These are phyloP conservation scores for Vaccinium darrowii DNA, from an alignment of 148 eudicot genomes.

Conservation along the genomic window DNA sequence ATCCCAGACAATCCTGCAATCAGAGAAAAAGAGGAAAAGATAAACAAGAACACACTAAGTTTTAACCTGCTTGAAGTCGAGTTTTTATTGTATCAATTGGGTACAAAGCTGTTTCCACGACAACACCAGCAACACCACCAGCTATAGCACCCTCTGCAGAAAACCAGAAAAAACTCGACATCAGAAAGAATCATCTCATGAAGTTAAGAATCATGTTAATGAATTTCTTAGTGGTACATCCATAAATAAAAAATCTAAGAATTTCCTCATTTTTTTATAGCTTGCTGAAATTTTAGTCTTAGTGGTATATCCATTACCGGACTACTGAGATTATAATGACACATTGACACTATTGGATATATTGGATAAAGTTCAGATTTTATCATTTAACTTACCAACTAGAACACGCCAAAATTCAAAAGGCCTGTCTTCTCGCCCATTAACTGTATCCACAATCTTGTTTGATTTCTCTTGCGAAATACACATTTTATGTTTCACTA, in stretches of 20 bases:
- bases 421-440: conserved; percentile 34
- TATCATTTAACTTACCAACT: conserved; percentile 45
- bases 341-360: background rate
- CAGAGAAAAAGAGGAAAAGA: background rate
- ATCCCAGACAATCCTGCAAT: background rate
- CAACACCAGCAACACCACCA: conserved; percentile 84
- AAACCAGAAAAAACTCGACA: conserved; percentile 5
- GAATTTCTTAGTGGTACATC: background rate
- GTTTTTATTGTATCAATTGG: conserved; percentile 93
- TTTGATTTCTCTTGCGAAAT: conserved; percentile 25
- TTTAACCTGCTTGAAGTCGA: conserved; percentile 78
- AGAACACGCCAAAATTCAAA: conserved; percentile 48
- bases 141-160: conserved; percentile 77
- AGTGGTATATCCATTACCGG: background rate
- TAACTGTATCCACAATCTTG: conserved; percentile 29
- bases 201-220: background rate
- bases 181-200: conserved; percentile 4
- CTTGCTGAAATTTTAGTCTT: background rate
- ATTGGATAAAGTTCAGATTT: background rate
- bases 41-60: background rate
- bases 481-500: conserved; percentile 11
- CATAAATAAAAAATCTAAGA: background rate
- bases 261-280: background rate
- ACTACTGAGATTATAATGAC: background rate
- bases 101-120: conserved; percentile 72